phyloP scores from a whole-genome alignment of 495 filamentous ascomycete species.

The Hapsidospora chrysogenum region DNA sequence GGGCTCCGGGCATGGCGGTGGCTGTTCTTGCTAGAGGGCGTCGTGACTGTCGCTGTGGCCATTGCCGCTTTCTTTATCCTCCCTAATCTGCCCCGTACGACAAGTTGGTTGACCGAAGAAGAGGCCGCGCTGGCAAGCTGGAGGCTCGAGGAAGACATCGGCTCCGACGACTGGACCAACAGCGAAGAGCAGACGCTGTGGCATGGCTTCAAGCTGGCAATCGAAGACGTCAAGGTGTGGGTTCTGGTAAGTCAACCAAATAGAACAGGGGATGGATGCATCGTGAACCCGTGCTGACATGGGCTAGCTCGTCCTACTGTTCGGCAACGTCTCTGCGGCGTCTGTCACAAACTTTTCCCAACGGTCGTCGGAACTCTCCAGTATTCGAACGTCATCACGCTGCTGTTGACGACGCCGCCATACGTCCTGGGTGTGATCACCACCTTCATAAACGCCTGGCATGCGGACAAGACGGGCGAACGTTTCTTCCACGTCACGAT shows the following conservation, averaged over 20 bases:
- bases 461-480: constrained; percentile 65
- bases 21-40: constrained; percentile 71
- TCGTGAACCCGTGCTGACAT: constrained; percentile 4
- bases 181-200: constrained; percentile 45
- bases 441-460: constrained; percentile 57
- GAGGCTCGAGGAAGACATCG: constrained; percentile 63
- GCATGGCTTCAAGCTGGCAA: constrained; percentile 55
- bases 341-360: constrained; percentile 84
- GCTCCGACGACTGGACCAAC: constrained; percentile 56
- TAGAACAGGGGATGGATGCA: no score
- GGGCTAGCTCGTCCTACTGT: constrained; percentile 42
- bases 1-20: constrained; percentile 38
- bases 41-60: constrained; percentile 28
- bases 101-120: constrained; percentile 51
- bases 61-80: constrained; percentile 40
- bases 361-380: constrained; percentile 64
- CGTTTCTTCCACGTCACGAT: constrained; percentile 60
- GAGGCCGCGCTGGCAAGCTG: constrained; percentile 52
- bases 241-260: constrained; percentile 33
- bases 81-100: constrained; percentile 70
- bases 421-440: constrained; percentile 56
- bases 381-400: constrained; percentile 42
- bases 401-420: constrained; percentile 63
- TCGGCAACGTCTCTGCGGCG: constrained; percentile 53
- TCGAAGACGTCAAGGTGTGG: constrained; percentile 55